Base-by-base conservation (phyloP, 2,329 filamentous ascomycete genomes). In the Diplodia sapinea region DNA sequence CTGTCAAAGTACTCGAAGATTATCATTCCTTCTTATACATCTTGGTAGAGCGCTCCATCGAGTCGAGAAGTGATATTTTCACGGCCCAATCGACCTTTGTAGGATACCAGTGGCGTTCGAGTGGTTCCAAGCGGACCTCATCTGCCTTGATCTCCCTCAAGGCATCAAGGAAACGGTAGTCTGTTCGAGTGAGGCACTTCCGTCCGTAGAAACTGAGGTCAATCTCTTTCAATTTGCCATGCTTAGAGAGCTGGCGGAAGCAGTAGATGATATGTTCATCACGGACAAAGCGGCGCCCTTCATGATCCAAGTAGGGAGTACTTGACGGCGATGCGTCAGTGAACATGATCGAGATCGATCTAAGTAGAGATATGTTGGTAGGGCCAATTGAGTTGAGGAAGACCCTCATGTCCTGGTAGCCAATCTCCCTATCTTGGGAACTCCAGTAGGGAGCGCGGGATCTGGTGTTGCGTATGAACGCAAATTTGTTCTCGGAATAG, bases 401-500 rank as follows among this genome's bases (percentile, higher is more conserved):
- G 5, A 79, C 76, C 8, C 81, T 77, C 20, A 79, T 73, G 61
- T 82, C 79, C 61, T 79, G 79, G 73, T 82, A 85, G 50, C 82
- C 83, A 43, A 84, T 77, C 71, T 84, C 83, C 67, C 78, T 80
- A 68, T 78, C 80, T 20, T 77, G 72, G 2, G 73, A 70, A 43
- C 77, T 77, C 75, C 79, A 83, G 75, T 79, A 83, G 43, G 70
- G 76, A 68, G 71, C 77, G 51, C 81, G 79, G 3, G 72, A 77
- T n/a, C 70, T 69, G 55, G 69, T 70, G 66, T 77, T 79, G 47
- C 79, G 79, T 50, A 77, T 74, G 69, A 85, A 82, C 49, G 75
- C 69, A 73, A 85, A 85, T 2, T 73, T 75, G 70, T 85, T 85
- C 69, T 83, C 80, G n/a, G 81, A 78, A 69, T 86, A 86, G 0